phyloP scores from a whole-genome alignment of 148 eudicot genomes.

The Salicornia ramosissima region DNA sequence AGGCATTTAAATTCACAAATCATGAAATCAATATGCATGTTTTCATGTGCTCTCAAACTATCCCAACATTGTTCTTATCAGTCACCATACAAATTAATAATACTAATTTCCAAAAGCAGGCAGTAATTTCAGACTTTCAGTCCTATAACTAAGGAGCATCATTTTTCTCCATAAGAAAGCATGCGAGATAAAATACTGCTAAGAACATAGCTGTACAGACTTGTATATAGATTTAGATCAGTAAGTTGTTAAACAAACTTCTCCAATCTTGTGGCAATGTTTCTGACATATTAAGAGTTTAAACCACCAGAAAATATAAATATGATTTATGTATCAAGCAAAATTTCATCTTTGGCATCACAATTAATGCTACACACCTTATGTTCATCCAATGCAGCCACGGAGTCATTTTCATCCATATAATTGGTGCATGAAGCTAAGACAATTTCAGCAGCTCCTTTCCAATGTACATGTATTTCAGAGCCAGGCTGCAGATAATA shows the following conservation, averaged over 20 bases:
- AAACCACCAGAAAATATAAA: neutral
- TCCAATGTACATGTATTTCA: constrained; percentile 81
- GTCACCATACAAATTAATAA: neutral
- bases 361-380: constrained; percentile 43
- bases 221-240: no score
- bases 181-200: no score
- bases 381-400: constrained; percentile 46
- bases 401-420: constrained; percentile 47
- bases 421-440: constrained; percentile 61
- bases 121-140: neutral
- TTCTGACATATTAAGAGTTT: neutral
- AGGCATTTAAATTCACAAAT: neutral
- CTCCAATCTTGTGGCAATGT: neutral
- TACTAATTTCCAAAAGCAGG: neutral
- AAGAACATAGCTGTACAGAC: no score
- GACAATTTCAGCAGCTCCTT: constrained; percentile 97
- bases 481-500: constrained; percentile 41
- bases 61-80: neutral
- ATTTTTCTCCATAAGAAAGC: neutral
- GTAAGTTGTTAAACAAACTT: neutral
- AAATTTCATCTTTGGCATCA: neutral
- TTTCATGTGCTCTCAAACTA: constrained; percentile 3
- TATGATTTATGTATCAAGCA: neutral
- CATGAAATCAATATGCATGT: neutral
- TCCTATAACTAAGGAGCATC: neutral